phyloP scores from a whole-genome alignment of 2,329 filamentous ascomycete species.

The Aspergillus ruber region DNA sequence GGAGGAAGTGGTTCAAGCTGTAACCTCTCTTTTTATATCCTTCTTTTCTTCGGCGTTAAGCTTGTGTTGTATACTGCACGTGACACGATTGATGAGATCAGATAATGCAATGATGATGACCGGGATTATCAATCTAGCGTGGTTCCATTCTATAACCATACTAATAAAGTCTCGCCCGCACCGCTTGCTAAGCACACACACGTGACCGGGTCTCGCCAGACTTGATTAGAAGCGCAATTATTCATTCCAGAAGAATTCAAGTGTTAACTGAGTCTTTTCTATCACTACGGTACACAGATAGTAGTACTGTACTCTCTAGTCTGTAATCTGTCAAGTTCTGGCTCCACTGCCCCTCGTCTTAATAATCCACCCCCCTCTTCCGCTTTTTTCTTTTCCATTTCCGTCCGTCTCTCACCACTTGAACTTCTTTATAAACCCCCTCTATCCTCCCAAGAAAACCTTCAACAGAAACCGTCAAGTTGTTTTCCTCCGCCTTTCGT shows the following conservation, averaged over 20 bases:
- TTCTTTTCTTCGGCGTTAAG: slow-evolving; percentile 1
- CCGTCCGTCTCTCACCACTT: slow-evolving; percentile 8
- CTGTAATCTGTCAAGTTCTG: background rate
- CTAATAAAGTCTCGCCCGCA: background rate
- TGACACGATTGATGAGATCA: background rate
- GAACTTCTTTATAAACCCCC: slow-evolving; percentile 6
- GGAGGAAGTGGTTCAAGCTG: slow-evolving; percentile 27
- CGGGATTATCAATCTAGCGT: too few relatives aligned
- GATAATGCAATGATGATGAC: too few relatives aligned
- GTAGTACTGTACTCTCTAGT: too few relatives aligned
- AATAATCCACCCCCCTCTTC: slow-evolving; percentile 10
- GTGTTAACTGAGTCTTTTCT: too few relatives aligned
- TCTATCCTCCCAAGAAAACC: slow-evolving; percentile 4
- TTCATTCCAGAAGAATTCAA: background rate
- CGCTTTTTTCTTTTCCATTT: slow-evolving; percentile 12
- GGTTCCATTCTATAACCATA: too few relatives aligned
- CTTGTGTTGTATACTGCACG: background rate
- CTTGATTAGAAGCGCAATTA: background rate
- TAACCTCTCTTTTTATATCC: slow-evolving; percentile 3
- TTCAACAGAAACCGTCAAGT: slow-evolving; percentile 59
- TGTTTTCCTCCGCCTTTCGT: slow-evolving; percentile 82
- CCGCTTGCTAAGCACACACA: slow-evolving; percentile 3
- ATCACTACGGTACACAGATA: too few relatives aligned
- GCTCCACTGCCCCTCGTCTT: background rate
- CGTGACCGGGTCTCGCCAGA: slow-evolving; percentile 2